Evolutionary conservation across 768 basidiomycete species (phyloP).

Genomic region (Rhodotorula diobovata): DNA sequence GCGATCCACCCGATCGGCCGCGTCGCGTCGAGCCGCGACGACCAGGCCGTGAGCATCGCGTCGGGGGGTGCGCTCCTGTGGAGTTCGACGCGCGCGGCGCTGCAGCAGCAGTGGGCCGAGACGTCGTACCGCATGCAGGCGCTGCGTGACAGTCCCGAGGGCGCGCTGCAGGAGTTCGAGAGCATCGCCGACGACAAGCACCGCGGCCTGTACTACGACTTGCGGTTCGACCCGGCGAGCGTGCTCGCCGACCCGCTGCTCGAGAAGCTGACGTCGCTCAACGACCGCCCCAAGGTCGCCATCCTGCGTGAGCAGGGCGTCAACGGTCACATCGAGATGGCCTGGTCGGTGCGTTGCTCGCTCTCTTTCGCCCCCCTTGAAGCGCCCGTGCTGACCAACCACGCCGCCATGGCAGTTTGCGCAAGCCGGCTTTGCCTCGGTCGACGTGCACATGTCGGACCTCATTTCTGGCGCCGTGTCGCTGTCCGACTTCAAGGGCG

Average conservation of each 20-base stretch:
- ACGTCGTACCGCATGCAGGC: slow-evolving; percentile 89
- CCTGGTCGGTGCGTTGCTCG: slow-evolving; percentile 60
- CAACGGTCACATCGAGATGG: slow-evolving; percentile 98
- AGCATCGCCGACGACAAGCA: slow-evolving; percentile 60
- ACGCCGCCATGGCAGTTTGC: slow-evolving; percentile 56
- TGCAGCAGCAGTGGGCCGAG: slow-evolving; percentile 88
- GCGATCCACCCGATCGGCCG: slow-evolving; percentile 74
- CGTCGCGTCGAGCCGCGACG: slow-evolving; percentile 53
- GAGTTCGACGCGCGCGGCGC: slow-evolving; percentile 59
- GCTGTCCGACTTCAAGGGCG: slow-evolving; percentile 69
- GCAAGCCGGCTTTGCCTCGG: slow-evolving; percentile 85
- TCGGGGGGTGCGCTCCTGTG: slow-evolving; percentile 58
- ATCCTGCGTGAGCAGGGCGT: slow-evolving; percentile 97
- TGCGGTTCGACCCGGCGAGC: slow-evolving; percentile 55
- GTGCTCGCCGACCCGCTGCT: slow-evolving; percentile 45
- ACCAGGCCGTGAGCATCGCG: slow-evolving; percentile 64
- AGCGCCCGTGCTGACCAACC: background rate
- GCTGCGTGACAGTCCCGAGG: slow-evolving; percentile 72
- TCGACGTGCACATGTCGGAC: slow-evolving; percentile 98
- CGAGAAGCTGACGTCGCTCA: slow-evolving; percentile 47
- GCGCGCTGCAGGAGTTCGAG: slow-evolving; percentile 75
- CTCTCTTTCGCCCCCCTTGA: too few relatives aligned
- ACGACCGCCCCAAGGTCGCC: slow-evolving; percentile 74
- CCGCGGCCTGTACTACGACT: slow-evolving; percentile 70
- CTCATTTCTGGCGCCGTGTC: slow-evolving; percentile 67